Percentiles rank a stretch among this genome's conserved stretches.
These are phyloP conservation scores for Cyberlindnera suaveolens DNA, from an alignment of 805 yeast genomes.

Conservation along the genomic window DNA sequence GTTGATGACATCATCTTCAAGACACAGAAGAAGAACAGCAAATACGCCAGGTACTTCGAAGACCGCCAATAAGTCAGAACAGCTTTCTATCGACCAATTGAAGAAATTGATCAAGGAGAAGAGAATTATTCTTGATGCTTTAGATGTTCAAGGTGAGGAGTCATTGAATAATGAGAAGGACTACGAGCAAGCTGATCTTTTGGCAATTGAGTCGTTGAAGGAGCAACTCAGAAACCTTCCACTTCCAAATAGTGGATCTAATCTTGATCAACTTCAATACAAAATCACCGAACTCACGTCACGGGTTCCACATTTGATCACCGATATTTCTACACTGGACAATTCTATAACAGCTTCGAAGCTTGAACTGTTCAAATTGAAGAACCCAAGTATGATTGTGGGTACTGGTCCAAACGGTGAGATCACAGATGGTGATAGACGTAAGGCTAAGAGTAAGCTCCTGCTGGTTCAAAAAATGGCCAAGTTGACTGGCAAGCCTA, in stretches of 20 bases:
- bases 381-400: conserved; percentile 61
- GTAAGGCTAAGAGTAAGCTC: conserved; percentile 74
- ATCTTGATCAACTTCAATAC: conserved; percentile 30
- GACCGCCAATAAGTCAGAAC: conserved; percentile 1
- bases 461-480: conserved; percentile 83
- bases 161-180: conserved; percentile 37
- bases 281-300: conserved; percentile 23
- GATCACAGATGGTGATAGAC: conserved; percentile 74
- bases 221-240: conserved; percentile 40
- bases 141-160: conserved; percentile 27
- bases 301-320: conserved; percentile 57
- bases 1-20: conserved; percentile 18
- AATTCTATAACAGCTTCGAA: conserved; percentile 60
- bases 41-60: background rate
- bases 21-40: conserved; percentile 22
- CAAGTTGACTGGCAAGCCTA: conserved; percentile 75
- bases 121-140: conserved; percentile 53
- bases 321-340: conserved; percentile 55
- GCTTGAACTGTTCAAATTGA: conserved; percentile 53
- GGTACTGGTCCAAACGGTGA: conserved; percentile 89
- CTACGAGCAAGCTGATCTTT: conserved; percentile 39
- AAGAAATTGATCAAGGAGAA: conserved; percentile 70
- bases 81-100: conserved; percentile 41
- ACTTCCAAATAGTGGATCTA: conserved; percentile 4
- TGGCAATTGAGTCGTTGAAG: conserved; percentile 36